These are phyloP conservation scores for Lupinus albus DNA, from an alignment of 306 rosid genomes.

Conservation along the genomic window DNA sequence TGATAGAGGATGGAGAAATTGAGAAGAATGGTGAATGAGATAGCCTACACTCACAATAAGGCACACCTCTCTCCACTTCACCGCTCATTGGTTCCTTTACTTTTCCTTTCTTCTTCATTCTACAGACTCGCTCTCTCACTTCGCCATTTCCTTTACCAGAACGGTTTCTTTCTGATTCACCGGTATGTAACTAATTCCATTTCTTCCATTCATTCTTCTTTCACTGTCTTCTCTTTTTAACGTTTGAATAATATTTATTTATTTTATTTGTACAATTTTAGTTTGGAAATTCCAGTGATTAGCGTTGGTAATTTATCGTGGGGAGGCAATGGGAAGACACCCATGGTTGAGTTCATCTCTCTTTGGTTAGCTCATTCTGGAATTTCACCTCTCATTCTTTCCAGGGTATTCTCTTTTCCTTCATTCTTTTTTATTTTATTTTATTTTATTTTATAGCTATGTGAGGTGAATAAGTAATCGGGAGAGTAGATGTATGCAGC, in stretches of 20 bases:
- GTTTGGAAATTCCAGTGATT: constrained; percentile 75
- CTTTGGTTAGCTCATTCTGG: constrained; percentile 56
- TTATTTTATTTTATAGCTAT: background rate
- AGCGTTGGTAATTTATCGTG: constrained; percentile 93
- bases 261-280: constrained; percentile 47
- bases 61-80: constrained; percentile 50
- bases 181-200: constrained; percentile 45
- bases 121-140: constrained; percentile 64
- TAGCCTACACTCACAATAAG: constrained; percentile 61
- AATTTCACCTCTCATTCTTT: constrained; percentile 76
- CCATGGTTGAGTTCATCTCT: constrained; percentile 89
- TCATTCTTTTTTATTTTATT: background rate
- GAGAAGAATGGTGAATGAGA: constrained; percentile 57
- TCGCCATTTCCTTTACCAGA: constrained; percentile 61
- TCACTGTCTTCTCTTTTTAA: background rate
- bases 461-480: too few relatives aligned
- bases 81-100: constrained; percentile 65
- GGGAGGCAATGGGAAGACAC: constrained; percentile 98
- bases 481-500: too few relatives aligned
- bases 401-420: constrained; percentile 58
- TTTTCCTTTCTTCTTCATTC: constrained; percentile 63
- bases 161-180: constrained; percentile 50
- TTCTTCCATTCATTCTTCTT: background rate
- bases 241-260: too few relatives aligned
- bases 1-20: constrained; percentile 83